These are phyloP conservation scores for Scheffersomyces coipomensis DNA, from an alignment of 805 yeast genomes.

Conservation along the genomic window DNA sequence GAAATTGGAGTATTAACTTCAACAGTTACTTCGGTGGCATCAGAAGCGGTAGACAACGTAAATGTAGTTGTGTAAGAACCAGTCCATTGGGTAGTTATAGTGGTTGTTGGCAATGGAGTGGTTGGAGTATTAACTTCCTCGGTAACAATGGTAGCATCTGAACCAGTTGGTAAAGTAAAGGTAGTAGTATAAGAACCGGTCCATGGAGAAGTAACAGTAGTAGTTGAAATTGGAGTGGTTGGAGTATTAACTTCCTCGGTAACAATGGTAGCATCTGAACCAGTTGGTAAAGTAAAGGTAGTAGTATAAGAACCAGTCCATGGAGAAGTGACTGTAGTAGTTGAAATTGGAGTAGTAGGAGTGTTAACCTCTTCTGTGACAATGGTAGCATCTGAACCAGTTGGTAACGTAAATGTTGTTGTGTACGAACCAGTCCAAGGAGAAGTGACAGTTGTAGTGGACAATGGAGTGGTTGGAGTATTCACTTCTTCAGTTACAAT, in stretches of 20 bases:
- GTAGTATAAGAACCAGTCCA: slow-evolving; percentile 1
- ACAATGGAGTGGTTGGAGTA: neutral
- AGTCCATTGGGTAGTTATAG: neutral
- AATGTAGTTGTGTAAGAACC: neutral
- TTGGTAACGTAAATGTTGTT: neutral
- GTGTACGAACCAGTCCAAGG: neutral
- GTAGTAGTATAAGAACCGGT: slow-evolving; percentile 1
- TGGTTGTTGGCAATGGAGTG: neutral
- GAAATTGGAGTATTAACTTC: neutral
- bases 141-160: slow-evolving; percentile 2
- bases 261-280: neutral
- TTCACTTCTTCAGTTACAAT: neutral
- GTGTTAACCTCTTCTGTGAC: neutral
- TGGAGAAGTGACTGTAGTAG: neutral
- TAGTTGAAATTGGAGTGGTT: slow-evolving; percentile 1
- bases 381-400: neutral
- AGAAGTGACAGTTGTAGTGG: neutral
- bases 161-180: neutral
- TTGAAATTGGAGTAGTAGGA: neutral
- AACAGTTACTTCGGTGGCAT: neutral
- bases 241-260: slow-evolving; percentile 1
- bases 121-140: neutral
- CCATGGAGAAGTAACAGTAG: slow-evolving; percentile 4
- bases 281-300: neutral
- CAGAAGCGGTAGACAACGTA: slow-evolving; percentile 1